Percentiles rank a stretch among this genome's conserved stretches.
Evolutionary conservation across 2,329 filamentous ascomycete genomes (phyloP).

Genomic region (Hypoxylon sp.): DNA sequence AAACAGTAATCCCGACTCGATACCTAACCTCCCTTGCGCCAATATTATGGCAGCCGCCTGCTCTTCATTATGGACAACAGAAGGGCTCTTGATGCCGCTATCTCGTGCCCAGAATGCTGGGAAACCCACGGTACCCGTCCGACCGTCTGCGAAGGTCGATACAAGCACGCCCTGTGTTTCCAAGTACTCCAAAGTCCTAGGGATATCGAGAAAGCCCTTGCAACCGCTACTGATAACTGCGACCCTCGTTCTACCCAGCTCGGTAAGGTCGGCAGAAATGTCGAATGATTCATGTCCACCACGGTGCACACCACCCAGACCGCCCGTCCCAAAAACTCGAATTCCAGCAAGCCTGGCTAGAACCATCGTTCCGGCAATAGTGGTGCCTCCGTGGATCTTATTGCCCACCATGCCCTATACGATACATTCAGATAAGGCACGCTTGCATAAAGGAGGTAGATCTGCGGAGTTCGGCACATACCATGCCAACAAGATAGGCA

Average conservation of each 20-base stretch:
- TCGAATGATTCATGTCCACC: constrained; percentile 90
- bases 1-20: constrained; percentile 86
- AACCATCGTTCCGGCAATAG: constrained; percentile 92
- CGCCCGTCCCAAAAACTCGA: constrained; percentile 92
- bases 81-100: constrained; percentile 84
- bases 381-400: constrained; percentile 88
- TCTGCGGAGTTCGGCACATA: constrained; percentile 57
- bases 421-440: constrained; percentile 18
- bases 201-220: constrained; percentile 96
- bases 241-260: constrained; percentile 89
- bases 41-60: constrained; percentile 92
- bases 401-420: constrained; percentile 73
- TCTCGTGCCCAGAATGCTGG: constrained; percentile 94
- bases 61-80: constrained; percentile 77
- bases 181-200: constrained; percentile 83
- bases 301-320: constrained; percentile 92
- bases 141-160: constrained; percentile 89
- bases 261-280: constrained; percentile 93
- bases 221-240: constrained; percentile 91
- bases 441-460: constrained; percentile 9
- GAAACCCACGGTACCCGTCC: constrained; percentile 80
- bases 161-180: constrained; percentile 83
- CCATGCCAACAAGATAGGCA: constrained; percentile 82
- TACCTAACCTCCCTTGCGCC: constrained; percentile 78
- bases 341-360: constrained; percentile 89